phyloP scores from a whole-genome alignment of 1,139 yeast species.

The Lodderomyces orthopsilosis region DNA sequence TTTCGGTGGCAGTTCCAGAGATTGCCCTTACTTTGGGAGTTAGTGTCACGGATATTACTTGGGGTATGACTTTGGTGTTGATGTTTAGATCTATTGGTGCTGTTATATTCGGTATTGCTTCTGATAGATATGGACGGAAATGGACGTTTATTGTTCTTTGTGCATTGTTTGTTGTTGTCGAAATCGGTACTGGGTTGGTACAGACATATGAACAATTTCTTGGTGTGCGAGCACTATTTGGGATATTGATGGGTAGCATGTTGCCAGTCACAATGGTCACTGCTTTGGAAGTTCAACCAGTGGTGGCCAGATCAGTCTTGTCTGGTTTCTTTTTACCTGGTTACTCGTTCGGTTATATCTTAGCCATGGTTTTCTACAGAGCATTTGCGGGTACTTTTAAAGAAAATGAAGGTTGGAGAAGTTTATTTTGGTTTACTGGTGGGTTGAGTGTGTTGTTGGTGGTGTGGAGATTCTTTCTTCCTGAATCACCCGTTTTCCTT shows the following conservation, averaged over 20 bases:
- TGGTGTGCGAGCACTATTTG: slow-evolving; percentile 51
- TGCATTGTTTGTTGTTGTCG: slow-evolving; percentile 52
- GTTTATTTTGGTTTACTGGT: slow-evolving; percentile 77
- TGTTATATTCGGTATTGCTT: slow-evolving; percentile 59
- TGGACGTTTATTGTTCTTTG: slow-evolving; percentile 63
- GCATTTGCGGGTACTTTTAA: slow-evolving; percentile 62
- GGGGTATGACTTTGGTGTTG: slow-evolving; percentile 79
- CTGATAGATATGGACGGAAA: slow-evolving; percentile 71
- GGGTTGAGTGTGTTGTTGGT: slow-evolving; percentile 44
- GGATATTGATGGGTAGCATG: slow-evolving; percentile 41
- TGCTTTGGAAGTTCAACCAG: slow-evolving; percentile 37
- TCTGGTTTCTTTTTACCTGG: slow-evolving; percentile 41
- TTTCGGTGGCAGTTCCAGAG: slow-evolving; percentile 55
- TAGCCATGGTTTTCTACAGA: slow-evolving; percentile 36
- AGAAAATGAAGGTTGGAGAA: slow-evolving; percentile 58
- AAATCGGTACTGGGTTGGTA: slow-evolving; percentile 72
- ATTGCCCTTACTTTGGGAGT: slow-evolving; percentile 55
- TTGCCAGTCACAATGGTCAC: slow-evolving; percentile 31
- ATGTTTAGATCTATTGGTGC: slow-evolving; percentile 85
- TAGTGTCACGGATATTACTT: slow-evolving; percentile 55
- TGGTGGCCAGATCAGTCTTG: slow-evolving; percentile 32
- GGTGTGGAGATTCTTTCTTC: slow-evolving; percentile 30
- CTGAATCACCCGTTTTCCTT: slow-evolving; percentile 32
- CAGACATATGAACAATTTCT: slow-evolving; percentile 61
- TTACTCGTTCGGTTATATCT: slow-evolving; percentile 37